Percentiles rank a stretch among this genome's conserved stretches.
Conservation (phyloP, 2,329 filamentous ascomycete genomes). For the Sclerotinia spermophila region DNA sequence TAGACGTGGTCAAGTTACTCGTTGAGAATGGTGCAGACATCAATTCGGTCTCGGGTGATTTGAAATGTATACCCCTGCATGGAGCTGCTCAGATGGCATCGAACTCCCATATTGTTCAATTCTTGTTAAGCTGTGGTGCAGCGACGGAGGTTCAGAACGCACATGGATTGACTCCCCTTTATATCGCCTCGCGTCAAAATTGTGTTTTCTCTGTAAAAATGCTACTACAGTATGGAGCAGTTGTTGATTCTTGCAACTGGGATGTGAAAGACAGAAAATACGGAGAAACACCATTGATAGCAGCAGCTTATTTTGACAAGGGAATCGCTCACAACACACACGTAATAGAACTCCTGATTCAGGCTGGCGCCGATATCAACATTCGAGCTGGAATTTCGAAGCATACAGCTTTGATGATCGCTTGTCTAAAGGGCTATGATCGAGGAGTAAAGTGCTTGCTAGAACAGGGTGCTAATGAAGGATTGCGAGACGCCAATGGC, state of each 20-base stretch:
- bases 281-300: conserved; percentile 20
- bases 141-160: conserved; percentile 12
- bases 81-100: conserved; percentile 10
- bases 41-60: neutral
- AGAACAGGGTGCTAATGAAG: conserved; percentile 10
- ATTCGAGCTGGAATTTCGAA: conserved; percentile 5
- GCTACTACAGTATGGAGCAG: conserved; percentile 7
- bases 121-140: conserved; percentile 14
- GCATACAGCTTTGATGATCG: conserved; percentile 17
- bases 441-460: conserved; percentile 15
- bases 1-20: conserved; percentile 12
- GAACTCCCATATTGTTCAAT: conserved; percentile 8
- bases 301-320: conserved; percentile 17
- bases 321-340: conserved; percentile 15
- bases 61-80: conserved; percentile 15
- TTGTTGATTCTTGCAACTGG: conserved; percentile 15
- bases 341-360: conserved; percentile 15
- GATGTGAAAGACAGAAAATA: conserved; percentile 16
- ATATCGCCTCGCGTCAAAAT: conserved; percentile 17
- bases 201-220: conserved; percentile 15
- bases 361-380: conserved; percentile 16
- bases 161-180: conserved; percentile 16
- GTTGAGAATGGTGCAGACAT: conserved; percentile 12
- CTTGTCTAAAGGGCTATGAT: conserved; percentile 14
- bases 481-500: conserved; percentile 4